Conservation (phyloP, 805 yeast genomes). For the Pichia ethanolica region DNA sequence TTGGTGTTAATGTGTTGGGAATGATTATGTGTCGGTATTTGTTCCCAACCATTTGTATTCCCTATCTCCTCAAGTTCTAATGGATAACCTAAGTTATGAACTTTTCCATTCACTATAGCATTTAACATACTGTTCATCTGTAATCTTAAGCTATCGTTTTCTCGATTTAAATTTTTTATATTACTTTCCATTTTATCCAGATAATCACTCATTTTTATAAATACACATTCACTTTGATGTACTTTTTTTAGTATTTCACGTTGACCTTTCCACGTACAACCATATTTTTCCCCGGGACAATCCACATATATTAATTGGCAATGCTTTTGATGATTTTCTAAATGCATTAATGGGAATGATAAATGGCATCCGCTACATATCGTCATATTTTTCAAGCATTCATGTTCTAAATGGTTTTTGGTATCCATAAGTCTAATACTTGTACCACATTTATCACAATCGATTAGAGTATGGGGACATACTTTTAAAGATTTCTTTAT, state of each 20-base stretch:
- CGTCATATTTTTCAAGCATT: slow-evolving; percentile 34
- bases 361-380: slow-evolving; percentile 36
- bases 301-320: slow-evolving; percentile 34
- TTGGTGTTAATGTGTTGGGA: no score
- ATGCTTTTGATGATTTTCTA: slow-evolving; percentile 34
- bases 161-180: slow-evolving; percentile 25
- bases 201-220: slow-evolving; percentile 21
- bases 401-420: slow-evolving; percentile 30
- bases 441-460: slow-evolving; percentile 33
- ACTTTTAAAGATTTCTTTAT: not conserved
- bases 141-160: slow-evolving; percentile 33
- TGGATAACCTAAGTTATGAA: slow-evolving; percentile 43
- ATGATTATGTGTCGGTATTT: no score
- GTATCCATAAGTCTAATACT: slow-evolving; percentile 25
- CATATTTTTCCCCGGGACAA: slow-evolving; percentile 42
- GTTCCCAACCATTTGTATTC: not conserved
- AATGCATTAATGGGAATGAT: slow-evolving; percentile 32
- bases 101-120: slow-evolving; percentile 41
- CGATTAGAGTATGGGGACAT: slow-evolving; percentile 34
- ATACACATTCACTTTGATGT: slow-evolving; percentile 25
- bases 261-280: slow-evolving; percentile 42
- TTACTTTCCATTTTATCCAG: slow-evolving; percentile 23
- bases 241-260: slow-evolving; percentile 23
- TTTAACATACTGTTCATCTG: slow-evolving; percentile 40
- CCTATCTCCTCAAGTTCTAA: slow-evolving; percentile 40